Percentiles rank a stretch among this genome's conserved stretches.
These are phyloP conservation scores for Cyberlindnera mycetangii DNA, from an alignment of 805 yeast genomes.

Conservation along the genomic window DNA sequence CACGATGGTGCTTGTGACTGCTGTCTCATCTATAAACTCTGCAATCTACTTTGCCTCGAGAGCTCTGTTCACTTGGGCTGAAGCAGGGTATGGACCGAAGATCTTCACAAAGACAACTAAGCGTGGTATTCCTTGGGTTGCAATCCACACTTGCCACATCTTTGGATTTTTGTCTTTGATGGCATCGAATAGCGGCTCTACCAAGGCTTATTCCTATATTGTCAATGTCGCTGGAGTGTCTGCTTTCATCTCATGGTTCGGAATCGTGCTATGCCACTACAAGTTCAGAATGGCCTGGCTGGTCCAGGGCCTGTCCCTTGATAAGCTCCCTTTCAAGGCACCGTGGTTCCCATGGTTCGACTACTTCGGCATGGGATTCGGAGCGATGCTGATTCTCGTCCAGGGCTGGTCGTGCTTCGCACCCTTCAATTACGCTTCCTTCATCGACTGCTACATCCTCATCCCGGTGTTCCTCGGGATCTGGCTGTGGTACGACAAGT, in stretches of 20 bases:
- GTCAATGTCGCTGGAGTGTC: conserved; percentile 71
- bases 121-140: conserved; percentile 63
- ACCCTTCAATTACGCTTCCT: conserved; percentile 46
- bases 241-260: conserved; percentile 70
- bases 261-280: conserved; percentile 58
- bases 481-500: conserved; percentile 39
- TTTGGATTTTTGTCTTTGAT: conserved; percentile 59
- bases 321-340: conserved; percentile 68
- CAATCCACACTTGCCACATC: conserved; percentile 53
- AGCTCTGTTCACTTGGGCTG: conserved; percentile 47
- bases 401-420: conserved; percentile 50
- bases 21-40: conserved; percentile 67
- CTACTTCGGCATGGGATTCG: conserved; percentile 36
- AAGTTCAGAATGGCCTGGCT: conserved; percentile 65
- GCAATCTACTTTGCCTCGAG: conserved; percentile 69
- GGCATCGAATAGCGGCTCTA: conserved; percentile 52
- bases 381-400: conserved; percentile 38
- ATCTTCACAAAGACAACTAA: conserved; percentile 49
- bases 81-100: conserved; percentile 44
- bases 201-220: conserved; percentile 64
- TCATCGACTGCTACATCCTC: conserved; percentile 61
- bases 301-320: conserved; percentile 58
- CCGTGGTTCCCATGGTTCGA: conserved; percentile 44
- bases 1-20: conserved; percentile 61
- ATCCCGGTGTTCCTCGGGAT: conserved; percentile 52